These are phyloP conservation scores for Cercospora nicotianae DNA, from an alignment of 2,329 filamentous ascomycete genomes.

Conservation along the genomic window DNA sequence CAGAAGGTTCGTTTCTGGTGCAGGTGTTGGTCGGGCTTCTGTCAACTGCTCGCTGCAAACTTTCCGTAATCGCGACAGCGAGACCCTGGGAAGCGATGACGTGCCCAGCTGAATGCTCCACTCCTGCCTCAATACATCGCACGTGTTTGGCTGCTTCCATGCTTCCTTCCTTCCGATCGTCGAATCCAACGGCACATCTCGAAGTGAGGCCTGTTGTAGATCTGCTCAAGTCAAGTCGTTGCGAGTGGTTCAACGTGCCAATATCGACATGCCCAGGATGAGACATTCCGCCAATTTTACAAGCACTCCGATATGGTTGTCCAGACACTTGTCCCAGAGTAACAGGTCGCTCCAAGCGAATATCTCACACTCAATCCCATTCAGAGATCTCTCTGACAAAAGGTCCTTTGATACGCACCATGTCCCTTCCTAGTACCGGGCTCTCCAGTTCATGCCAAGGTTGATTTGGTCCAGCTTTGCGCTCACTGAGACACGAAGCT, in stretches of 20 bases:
- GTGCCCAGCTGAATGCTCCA: constrained; percentile 1
- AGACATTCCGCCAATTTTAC: not conserved
- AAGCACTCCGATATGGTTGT: not conserved
- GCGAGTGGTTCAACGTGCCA: not conserved
- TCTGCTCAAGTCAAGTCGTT: not conserved
- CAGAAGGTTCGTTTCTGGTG: not conserved
- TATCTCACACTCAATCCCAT: not conserved
- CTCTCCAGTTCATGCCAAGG: constrained; percentile 5
- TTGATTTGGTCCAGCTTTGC: not conserved
- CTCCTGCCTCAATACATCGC: not conserved
- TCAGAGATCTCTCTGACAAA: not conserved
- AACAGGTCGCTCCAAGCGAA: not conserved
- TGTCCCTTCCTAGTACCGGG: not conserved
- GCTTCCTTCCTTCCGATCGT: not conserved
- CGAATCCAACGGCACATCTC: too few relatives aligned
- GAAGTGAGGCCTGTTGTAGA: not conserved
- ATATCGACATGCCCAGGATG: not conserved
- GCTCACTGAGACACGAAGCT: not conserved
- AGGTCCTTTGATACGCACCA: not conserved
- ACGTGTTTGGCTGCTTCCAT: not conserved
- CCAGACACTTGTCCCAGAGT: not conserved
- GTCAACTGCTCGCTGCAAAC: not conserved
- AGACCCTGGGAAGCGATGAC: constrained; percentile 3
- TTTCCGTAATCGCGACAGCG: constrained; percentile 4
- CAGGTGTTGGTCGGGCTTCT: not conserved